Evolutionary conservation across 2,329 filamentous ascomycete genomes (phyloP).

Genomic region (Periconia macrospinosa): DNA sequence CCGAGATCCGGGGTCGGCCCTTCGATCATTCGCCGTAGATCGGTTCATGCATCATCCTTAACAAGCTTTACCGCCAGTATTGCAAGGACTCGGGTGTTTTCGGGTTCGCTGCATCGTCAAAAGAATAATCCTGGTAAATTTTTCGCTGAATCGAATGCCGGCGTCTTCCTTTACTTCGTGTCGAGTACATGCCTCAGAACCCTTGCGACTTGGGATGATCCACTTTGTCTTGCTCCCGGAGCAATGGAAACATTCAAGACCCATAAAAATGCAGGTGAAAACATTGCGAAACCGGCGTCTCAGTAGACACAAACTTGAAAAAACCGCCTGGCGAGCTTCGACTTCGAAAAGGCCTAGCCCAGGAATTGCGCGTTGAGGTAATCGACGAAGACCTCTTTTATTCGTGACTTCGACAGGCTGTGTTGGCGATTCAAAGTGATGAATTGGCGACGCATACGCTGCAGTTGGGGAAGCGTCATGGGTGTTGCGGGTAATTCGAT

Average conservation of each 20-base stretch:
- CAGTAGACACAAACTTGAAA: not conserved
- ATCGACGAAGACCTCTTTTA: slow-evolving; percentile 43
- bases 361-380: slow-evolving; percentile 43
- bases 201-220: too few species aligned
- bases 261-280: not conserved
- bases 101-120: not conserved
- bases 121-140: not conserved
- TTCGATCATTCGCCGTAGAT: not conserved
- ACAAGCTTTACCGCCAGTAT: not conserved
- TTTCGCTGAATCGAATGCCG: too few species aligned
- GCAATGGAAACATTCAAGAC: not conserved
- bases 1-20: not conserved
- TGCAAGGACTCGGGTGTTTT: not conserved
- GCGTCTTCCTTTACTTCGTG: too few species aligned
- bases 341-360: slow-evolving; percentile 19
- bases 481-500: slow-evolving; percentile 68
- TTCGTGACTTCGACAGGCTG: slow-evolving; percentile 43
- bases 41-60: not conserved
- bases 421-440: slow-evolving; percentile 74
- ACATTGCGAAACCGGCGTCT: not conserved
- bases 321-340: not conserved
- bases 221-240: not conserved
- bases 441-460: slow-evolving; percentile 76
- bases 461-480: slow-evolving; percentile 73
- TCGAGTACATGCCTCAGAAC: too few species aligned